Base-by-base conservation (phyloP, 805 yeast species). In the Candida boleticola region DNA sequence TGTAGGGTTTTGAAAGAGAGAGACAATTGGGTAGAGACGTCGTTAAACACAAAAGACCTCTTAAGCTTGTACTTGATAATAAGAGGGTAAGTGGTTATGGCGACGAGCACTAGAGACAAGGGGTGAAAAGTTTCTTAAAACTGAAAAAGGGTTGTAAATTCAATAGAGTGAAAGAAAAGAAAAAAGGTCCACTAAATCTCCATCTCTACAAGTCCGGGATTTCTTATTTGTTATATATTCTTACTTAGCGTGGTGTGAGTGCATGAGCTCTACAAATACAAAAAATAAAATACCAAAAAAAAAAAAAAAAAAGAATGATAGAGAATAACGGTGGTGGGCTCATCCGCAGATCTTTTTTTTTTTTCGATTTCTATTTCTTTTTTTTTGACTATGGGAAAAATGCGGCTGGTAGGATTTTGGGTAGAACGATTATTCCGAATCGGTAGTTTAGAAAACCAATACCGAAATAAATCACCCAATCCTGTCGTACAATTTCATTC, bases 351-450 rank as follows among this genome's bases (percentile, higher is more conserved):
- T 23, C 11, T 23, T 23, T 23, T 23, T 23, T 23, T 23, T 23
- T 23, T 23, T 23, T 23, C 11, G 7, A 7, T 23, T 23, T 7
- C 27, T 23, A n/a, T 23, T 23, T 23, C 11, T 23, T 23, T 23
- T 23, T 23, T 23, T 23, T 23, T 23, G 7, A 7, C 18, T 35
- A 17, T 14, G 9, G 16, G 16, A n/a, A 7, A n/a, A 17, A 20
- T 36, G 39, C 39, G 39, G 39, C 39, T 14, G 27, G 27, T 7
- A 11, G 13, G 16, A 10, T 22, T 22, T 13, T 19, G 29, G 32
- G 32, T 13, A 14, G 14, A n/a, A 11, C 11, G 37, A 36, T 36
- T 25, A 27, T 36, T 36, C 39, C 39, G 39, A 26, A 36, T 36
- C 39, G 39, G n/a, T n/a, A n/a, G n/a, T n/a, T n/a, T n/a, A n/a